Evolutionary conservation across 352 stramenopile species (phyloP), one percentile per base, ranked within the genome.

Genomic region (Pythium pyrilobum): DNA sequence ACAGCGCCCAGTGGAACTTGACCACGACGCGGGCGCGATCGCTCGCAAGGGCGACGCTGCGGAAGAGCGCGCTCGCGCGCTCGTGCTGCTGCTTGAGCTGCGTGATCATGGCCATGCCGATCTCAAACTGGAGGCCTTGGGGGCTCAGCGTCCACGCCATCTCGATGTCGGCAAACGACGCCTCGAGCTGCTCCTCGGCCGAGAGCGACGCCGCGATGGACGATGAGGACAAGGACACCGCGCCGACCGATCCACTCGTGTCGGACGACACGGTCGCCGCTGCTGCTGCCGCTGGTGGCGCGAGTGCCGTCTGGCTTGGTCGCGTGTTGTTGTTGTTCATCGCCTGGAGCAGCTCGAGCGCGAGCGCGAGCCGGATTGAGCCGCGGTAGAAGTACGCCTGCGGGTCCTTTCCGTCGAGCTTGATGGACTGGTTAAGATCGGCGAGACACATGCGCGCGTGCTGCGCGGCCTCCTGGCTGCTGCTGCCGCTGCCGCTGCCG

Each of bases 301-400:
- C 20, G 5, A 51, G 18, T 6, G 28, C 43, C 15, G n/a, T n/a
- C 16, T 18, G 28, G 43, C 27, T 38, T 39, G 18, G 9, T 23
- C 2, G n/a, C n/a, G 21, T 40, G 9, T 15, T 36, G 10, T 33
- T 28, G 27, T 43, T 20, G n/a, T 24, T 21, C 5, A n/a, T 8
- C 4, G 24, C 39, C 1, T 51, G 46, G 13, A 81, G 49, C 5
- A 78, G 46, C 13, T 89, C 66, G 20, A 92, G 66, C 9, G 72
- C 71, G 8, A 92, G 55, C 23, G 76, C 71, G 11, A 92, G 64
- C 2, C 80, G 74, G 20, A 88, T 71, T 2, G 77, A 84, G 1
- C 81, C 81, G 11, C 81, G 70, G 28, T 89, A 89, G 53, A 88
- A 90, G 59, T 90, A 90, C 24, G 77, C 69, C 49, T 89, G 72